phyloP scores from a whole-genome alignment of 2,329 filamentous ascomycete genomes.

The Nigrospora osmanthi region DNA sequence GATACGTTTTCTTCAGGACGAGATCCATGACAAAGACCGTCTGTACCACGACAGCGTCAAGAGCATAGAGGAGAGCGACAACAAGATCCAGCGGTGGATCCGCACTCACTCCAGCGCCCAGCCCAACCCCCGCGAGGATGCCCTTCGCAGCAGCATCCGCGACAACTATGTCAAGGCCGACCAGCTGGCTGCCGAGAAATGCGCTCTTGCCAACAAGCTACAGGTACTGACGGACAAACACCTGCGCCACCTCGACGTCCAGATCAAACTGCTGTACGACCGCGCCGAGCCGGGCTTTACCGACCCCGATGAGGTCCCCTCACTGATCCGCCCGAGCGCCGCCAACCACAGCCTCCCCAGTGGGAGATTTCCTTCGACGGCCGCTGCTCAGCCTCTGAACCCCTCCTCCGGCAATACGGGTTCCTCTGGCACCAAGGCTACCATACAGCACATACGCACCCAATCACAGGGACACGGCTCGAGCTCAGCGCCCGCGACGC shows the following conservation, averaged over 20 bases:
- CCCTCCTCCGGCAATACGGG: conserved; percentile 29
- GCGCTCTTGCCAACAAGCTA: conserved; percentile 59
- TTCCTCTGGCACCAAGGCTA: conserved; percentile 31
- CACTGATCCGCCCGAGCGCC: conserved; percentile 49
- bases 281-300: conserved; percentile 53
- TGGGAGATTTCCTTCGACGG: conserved; percentile 21
- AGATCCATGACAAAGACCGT: conserved; percentile 73
- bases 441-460: conserved; percentile 39
- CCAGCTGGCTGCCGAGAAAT: conserved; percentile 67
- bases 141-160: conserved; percentile 55
- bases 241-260: conserved; percentile 51
- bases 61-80: conserved; percentile 64
- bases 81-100: conserved; percentile 73
- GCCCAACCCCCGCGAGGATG: conserved; percentile 67
- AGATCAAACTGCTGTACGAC: conserved; percentile 55
- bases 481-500: conserved; percentile 51
- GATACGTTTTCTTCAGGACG: conserved; percentile 75
- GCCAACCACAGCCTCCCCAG: conserved; percentile 43
- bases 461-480: conserved; percentile 42
- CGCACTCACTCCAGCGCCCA: conserved; percentile 67
- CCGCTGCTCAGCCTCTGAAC: conserved; percentile 27
- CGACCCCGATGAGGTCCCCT: conserved; percentile 56
- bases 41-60: conserved; percentile 61
- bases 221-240: conserved; percentile 54
- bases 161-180: conserved; percentile 64